Evolutionary conservation across 371 early-diverging fungal genomes (phyloP).

Genomic region (Apophysomyces sp.): DNA sequence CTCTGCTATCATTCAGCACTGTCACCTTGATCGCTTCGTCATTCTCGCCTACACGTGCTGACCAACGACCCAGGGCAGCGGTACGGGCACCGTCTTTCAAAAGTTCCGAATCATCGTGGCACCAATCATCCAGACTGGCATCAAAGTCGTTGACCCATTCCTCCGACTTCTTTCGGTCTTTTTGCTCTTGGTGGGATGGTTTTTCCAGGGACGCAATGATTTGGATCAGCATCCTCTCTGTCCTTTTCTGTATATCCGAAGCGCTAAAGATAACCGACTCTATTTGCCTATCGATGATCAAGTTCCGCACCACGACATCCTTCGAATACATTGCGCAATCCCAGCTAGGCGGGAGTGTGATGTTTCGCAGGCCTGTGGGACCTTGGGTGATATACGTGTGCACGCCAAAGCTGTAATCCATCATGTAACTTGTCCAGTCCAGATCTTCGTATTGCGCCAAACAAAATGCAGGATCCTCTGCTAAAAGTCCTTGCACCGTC

Average conservation of each 20-base stretch:
- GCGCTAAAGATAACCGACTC: conserved; percentile 44
- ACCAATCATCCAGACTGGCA: conserved; percentile 54
- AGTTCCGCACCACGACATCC: conserved; percentile 19
- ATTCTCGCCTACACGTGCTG: conserved; percentile 29
- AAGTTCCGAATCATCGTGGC: conserved; percentile 47
- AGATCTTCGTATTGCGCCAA: conserved; percentile 15
- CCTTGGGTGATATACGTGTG: conserved; percentile 39
- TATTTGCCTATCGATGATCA: conserved; percentile 41
- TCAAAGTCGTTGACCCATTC: conserved; percentile 54
- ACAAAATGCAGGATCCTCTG: conserved; percentile 21
- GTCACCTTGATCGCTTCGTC: conserved; percentile 45
- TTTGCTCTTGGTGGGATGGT: conserved; percentile 21
- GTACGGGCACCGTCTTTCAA: conserved; percentile 32
- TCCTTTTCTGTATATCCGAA: conserved; percentile 47
- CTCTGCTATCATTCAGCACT: conserved; percentile 45
- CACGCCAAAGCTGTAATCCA: conserved; percentile 42
- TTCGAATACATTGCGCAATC: conserved; percentile 43
- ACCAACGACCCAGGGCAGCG: conserved; percentile 40
- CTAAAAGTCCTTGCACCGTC: conserved; percentile 17
- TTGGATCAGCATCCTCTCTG: conserved; percentile 41
- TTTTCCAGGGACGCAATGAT: conserved; percentile 37
- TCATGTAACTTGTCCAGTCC: conserved; percentile 43
- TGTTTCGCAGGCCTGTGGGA: conserved; percentile 29
- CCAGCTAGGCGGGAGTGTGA: conserved; percentile 38
- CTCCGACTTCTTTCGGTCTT: conserved; percentile 37